Evolutionary conservation across 768 basidiomycete genomes (phyloP).

Genomic region (Boletus eberwhitei): DNA sequence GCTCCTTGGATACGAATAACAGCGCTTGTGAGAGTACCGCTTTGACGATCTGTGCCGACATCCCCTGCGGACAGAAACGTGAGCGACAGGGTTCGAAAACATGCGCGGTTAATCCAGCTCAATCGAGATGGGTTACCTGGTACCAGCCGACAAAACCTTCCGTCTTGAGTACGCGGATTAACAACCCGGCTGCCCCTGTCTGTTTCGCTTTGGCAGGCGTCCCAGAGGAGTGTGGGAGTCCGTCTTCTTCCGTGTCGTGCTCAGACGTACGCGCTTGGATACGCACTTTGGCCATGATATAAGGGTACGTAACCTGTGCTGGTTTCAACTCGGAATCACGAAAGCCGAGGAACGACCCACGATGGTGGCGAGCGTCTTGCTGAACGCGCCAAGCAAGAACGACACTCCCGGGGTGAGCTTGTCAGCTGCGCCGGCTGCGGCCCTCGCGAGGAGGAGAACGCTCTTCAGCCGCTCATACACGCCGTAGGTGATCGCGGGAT

Average conservation of each 20-base stretch:
- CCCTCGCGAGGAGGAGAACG: constrained; percentile 56
- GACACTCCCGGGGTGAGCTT: constrained; percentile 77
- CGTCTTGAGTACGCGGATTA: constrained; percentile 63
- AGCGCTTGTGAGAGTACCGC: constrained; percentile 94
- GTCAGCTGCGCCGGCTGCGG: constrained; percentile 38
- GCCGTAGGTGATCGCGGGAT: constrained; percentile 97
- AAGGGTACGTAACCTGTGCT: constrained; percentile 84
- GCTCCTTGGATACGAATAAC: constrained; percentile 95
- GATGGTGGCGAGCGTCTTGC: constrained; percentile 93
- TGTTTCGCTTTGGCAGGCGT: constrained; percentile 39
- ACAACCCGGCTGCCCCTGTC: constrained; percentile 73
- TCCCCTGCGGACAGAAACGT: constrained; percentile 56
- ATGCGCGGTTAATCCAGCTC: not conserved
- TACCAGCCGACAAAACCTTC: constrained; percentile 95
- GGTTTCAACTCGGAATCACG: not conserved
- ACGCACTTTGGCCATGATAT: constrained; percentile 95
- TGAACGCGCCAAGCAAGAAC: constrained; percentile 86
- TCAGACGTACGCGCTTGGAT: constrained; percentile 82
- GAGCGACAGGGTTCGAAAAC: not conserved
- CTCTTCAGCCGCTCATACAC: constrained; percentile 89
- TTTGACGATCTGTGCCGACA: constrained; percentile 94
- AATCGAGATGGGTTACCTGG: constrained; percentile 50
- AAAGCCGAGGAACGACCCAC: constrained; percentile 42
- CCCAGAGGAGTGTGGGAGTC: constrained; percentile 7
- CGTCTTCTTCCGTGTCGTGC: constrained; percentile 35